These are phyloP conservation scores for Venturia asperata DNA, from an alignment of 2,329 filamentous ascomycete genomes.

Conservation along the genomic window DNA sequence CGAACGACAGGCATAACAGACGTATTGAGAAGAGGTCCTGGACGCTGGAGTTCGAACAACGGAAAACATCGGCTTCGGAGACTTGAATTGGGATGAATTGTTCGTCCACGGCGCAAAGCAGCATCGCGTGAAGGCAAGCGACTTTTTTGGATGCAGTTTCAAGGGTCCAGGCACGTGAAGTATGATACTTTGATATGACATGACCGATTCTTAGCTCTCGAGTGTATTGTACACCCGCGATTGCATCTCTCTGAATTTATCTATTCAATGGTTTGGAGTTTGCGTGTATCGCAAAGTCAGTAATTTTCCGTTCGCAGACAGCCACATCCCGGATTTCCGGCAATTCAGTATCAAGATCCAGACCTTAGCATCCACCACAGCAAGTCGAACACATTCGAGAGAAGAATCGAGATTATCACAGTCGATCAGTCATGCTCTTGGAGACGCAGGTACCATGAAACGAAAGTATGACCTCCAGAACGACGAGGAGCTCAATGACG, in stretches of 20 bases:
- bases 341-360: neutral
- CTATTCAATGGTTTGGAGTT: neutral
- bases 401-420: slow-evolving; percentile 12
- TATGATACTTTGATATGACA: neutral
- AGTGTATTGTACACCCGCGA: too few relatives aligned
- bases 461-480: slow-evolving; percentile 37
- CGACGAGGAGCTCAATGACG: slow-evolving; percentile 59
- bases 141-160: neutral
- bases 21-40: neutral
- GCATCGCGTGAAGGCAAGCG: neutral
- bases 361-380: neutral
- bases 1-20: neutral
- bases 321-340: neutral
- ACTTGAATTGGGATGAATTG: neutral
- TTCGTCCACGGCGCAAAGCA: neutral
- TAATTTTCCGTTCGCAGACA: neutral
- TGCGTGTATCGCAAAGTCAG: neutral
- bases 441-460: slow-evolving; percentile 41
- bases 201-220: neutral
- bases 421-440: slow-evolving; percentile 33
- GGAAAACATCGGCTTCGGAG: neutral
- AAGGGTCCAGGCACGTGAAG: neutral
- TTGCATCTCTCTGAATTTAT: neutral
- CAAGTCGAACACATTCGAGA: neutral
- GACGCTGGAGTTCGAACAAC: neutral